Conservation (phyloP, 1,139 yeast genomes). For the Kodamaea plutei region DNA sequence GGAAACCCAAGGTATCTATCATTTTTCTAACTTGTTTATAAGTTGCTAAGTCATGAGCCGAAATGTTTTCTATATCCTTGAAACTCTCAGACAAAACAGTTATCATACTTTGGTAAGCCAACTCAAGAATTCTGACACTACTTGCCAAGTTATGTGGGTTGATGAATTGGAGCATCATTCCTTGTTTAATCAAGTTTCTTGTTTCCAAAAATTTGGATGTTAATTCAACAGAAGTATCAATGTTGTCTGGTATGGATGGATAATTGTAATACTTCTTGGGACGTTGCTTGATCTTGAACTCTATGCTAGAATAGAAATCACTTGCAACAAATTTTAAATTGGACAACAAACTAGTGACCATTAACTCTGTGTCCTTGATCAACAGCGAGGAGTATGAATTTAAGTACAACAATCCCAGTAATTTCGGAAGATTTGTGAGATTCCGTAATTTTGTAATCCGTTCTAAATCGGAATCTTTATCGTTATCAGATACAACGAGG, state of each 20-base stretch:
- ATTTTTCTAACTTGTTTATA: constrained; percentile 37
- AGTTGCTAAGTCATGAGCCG: constrained; percentile 27
- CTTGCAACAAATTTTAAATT: constrained; percentile 26
- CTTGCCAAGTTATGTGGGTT: constrained; percentile 34
- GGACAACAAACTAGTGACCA: constrained; percentile 28
- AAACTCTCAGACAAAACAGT: constrained; percentile 21
- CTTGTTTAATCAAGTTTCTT: constrained; percentile 37
- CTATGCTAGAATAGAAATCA: constrained; percentile 35
- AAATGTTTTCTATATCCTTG: constrained; percentile 15
- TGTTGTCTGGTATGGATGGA: constrained; percentile 21
- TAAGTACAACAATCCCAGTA: constrained; percentile 29
- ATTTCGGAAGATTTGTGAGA: constrained; percentile 27
- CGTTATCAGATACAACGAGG: constrained; percentile 21
- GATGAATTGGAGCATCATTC: constrained; percentile 31
- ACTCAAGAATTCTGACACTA: constrained; percentile 27
- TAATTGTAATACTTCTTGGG: constrained; percentile 35
- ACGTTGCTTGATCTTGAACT: constrained; percentile 32
- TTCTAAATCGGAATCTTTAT: constrained; percentile 15
- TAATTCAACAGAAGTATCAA: constrained; percentile 30
- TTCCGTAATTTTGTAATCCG: constrained; percentile 26
- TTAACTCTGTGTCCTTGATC: constrained; percentile 26
- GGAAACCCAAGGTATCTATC: constrained; percentile 59
- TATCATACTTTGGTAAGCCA: constrained; percentile 31
- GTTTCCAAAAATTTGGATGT: constrained; percentile 40
- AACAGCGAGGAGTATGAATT: constrained; percentile 13